Conservation (phyloP, 805 yeast genomes). For the Cyberlindnera sargentensis region DNA sequence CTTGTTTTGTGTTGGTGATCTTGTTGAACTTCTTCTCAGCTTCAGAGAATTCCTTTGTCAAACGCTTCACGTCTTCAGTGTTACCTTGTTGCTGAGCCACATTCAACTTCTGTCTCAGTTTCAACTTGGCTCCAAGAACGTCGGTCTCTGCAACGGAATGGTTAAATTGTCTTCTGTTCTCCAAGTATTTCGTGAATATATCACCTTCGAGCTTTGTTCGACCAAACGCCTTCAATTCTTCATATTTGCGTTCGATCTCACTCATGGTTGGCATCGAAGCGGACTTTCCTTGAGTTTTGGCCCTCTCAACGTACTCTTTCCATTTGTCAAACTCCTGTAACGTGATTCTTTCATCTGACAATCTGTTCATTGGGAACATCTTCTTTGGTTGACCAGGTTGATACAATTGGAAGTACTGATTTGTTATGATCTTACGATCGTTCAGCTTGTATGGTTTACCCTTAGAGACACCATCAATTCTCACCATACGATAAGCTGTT, state of each 20-base stretch:
- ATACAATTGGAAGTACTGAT: conserved; percentile 61
- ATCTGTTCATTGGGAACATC: conserved; percentile 66
- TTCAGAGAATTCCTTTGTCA: conserved; percentile 23
- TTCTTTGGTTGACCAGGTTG: conserved; percentile 72
- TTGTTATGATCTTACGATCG: conserved; percentile 35
- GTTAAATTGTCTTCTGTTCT: conserved; percentile 57
- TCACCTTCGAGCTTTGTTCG: conserved; percentile 60
- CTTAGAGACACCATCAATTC: conserved; percentile 56
- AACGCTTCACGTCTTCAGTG: conserved; percentile 36
- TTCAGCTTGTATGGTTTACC: conserved; percentile 46
- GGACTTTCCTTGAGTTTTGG: conserved; percentile 28
- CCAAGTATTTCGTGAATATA: conserved; percentile 74
- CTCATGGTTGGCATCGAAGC: conserved; percentile 52
- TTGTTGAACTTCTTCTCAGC: conserved; percentile 32
- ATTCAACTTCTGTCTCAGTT: conserved; percentile 63
- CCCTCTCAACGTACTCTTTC: conserved; percentile 49
- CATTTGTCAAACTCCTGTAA: conserved; percentile 71
- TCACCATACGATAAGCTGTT: conserved; percentile 76
- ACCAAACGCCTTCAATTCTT: conserved; percentile 56
- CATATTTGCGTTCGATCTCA: conserved; percentile 56
- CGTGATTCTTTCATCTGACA: conserved; percentile 72
- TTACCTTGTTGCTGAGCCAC: conserved; percentile 53
- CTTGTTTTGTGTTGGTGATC: conserved; percentile 27
- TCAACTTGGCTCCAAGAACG: conserved; percentile 69
- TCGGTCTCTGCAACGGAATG: conserved; percentile 56